Conservation (phyloP, 805 yeast species). For the Teunomyces stri region DNA sequence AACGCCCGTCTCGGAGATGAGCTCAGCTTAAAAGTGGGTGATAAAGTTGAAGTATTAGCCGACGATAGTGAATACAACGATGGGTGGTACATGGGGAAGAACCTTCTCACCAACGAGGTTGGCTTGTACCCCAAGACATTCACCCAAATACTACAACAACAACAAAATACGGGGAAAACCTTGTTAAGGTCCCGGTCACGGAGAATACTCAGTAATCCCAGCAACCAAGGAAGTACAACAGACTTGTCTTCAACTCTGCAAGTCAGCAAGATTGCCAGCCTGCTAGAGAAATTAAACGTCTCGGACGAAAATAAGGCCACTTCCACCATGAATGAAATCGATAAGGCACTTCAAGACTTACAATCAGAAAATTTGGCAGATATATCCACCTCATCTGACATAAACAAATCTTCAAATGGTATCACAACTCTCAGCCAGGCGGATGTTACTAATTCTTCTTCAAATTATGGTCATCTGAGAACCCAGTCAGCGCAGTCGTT, state of each 20-base stretch:
- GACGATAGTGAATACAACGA: conserved; percentile 93
- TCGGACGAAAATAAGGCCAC: conserved; percentile 31
- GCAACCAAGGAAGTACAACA: conserved; percentile 1
- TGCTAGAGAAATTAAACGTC: conserved; percentile 5
- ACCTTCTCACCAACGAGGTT: conserved; percentile 65
- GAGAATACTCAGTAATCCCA: conserved; percentile 26
- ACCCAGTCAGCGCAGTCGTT: conserved; percentile 12
- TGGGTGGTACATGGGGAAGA: conserved; percentile 95
- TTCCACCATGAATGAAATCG: conserved; percentile 67
- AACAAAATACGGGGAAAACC: conserved; percentile 12
- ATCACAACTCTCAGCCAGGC: not conserved
- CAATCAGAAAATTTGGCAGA: conserved; percentile 24
- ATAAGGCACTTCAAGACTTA: conserved; percentile 66
- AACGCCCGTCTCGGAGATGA: conserved; percentile 88
- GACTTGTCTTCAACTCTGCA: not conserved
- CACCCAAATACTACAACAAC: conserved; percentile 50
- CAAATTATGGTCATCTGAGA: conserved; percentile 6
- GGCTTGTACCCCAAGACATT: conserved; percentile 92
- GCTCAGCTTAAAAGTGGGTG: conserved; percentile 75
- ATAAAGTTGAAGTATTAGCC: conserved; percentile 81
- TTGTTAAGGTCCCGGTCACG: conserved; percentile 56
- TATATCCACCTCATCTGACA: not conserved
- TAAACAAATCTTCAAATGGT: not conserved
- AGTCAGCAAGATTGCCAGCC: conserved; percentile 9
- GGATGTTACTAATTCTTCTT: conserved; percentile 1